phyloP scores from a whole-genome alignment of 176 grass and related monocot genomes.

The Poa annua region DNA sequence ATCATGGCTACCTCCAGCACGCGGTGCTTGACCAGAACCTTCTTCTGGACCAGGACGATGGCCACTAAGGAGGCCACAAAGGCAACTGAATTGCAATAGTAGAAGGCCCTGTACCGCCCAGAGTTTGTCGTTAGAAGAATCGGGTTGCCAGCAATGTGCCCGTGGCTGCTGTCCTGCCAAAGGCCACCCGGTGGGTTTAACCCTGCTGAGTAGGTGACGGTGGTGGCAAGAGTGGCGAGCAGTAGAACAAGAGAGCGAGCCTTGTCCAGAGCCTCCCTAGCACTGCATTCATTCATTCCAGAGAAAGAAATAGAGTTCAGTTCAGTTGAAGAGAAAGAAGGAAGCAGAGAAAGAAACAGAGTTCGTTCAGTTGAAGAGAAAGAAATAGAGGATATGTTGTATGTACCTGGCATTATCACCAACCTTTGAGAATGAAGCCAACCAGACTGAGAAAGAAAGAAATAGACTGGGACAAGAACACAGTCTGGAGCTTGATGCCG shows the following conservation, averaged over 20 bases:
- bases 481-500: too few species aligned
- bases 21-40: neutral
- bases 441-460: neutral
- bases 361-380: too few species aligned
- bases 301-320: too few species aligned
- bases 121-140: conserved; percentile 35
- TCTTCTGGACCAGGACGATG: conserved; percentile 28
- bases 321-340: too few species aligned
- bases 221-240: conserved; percentile 53
- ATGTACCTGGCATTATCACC: too few species aligned
- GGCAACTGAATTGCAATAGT: conserved; percentile 48
- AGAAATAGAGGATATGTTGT: too few species aligned
- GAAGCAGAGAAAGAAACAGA: too few species aligned
- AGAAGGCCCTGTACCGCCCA: conserved; percentile 44
- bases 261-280: neutral
- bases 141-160: conserved; percentile 11
- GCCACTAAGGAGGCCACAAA: conserved; percentile 53
- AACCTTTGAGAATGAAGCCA: neutral
- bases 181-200: conserved; percentile 57
- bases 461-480: too few species aligned
- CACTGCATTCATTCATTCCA: too few species aligned
- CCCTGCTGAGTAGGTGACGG: conserved; percentile 55
- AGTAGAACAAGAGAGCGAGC: conserved; percentile 38
- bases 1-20: conserved; percentile 36
- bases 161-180: conserved; percentile 26